Evolutionary conservation across 352 stramenopile genomes (phyloP).

Genomic region (Blastocystis sp.): DNA sequence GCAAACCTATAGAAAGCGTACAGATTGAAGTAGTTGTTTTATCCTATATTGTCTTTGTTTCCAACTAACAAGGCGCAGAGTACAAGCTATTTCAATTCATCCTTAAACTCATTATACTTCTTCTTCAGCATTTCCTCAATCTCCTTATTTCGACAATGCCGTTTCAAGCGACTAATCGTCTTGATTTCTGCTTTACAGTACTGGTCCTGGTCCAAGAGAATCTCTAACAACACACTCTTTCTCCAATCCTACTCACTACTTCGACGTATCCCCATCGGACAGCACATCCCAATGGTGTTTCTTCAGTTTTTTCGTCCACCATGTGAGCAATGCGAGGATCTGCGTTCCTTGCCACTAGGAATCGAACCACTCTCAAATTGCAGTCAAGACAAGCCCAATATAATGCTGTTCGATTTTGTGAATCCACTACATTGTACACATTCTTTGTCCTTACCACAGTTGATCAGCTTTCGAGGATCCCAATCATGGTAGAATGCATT

Average conservation of each 20-base stretch:
- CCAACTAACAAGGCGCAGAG: not conserved
- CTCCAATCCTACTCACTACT: not conserved
- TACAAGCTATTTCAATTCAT: not conserved
- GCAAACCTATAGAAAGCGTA: not conserved
- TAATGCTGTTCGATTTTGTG: not conserved
- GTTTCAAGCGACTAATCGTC: constrained; percentile 1
- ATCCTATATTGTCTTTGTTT: not conserved
- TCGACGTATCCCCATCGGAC: constrained; percentile 42
- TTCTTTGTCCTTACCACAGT: not conserved
- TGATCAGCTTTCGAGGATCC: constrained; percentile 50
- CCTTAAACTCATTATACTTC: constrained; percentile 15
- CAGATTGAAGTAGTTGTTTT: too few species aligned
- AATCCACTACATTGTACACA: constrained; percentile 7
- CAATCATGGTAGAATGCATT: constrained; percentile 46
- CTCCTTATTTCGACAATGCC: constrained; percentile 34
- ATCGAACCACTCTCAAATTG: not conserved
- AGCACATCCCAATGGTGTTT: constrained; percentile 30
- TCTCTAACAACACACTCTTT: not conserved
- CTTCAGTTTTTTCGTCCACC: constrained; percentile 44
- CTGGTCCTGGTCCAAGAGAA: constrained; percentile 4
- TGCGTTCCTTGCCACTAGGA: constrained; percentile 1
- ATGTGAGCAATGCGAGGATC: constrained; percentile 34
- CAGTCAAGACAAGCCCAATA: constrained; percentile 31
- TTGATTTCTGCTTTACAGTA: constrained; percentile 57
- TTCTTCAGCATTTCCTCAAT: constrained; percentile 31